These are phyloP conservation scores for Penicillium sp. DNA, from an alignment of 2,329 filamentous ascomycete genomes.

Conservation along the genomic window DNA sequence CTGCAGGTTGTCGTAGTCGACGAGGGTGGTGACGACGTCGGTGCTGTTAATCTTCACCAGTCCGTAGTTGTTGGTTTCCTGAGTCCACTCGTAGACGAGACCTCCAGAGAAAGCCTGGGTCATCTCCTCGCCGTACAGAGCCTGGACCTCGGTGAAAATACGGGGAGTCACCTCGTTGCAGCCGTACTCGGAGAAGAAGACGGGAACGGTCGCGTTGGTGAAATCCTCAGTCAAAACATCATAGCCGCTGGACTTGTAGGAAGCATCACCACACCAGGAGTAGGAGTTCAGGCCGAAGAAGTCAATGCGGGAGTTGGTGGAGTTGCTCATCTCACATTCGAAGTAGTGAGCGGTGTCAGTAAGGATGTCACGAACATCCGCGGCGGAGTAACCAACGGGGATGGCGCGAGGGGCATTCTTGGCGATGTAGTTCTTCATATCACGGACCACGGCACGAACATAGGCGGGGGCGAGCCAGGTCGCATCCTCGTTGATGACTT, in stretches of 20 bases:
- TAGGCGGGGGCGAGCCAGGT: constrained; percentile 55
- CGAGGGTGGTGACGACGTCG: constrained; percentile 56
- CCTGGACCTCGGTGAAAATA: constrained; percentile 59
- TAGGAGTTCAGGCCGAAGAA: constrained; percentile 68
- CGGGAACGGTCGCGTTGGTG: constrained; percentile 55
- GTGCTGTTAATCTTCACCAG: constrained; percentile 62
- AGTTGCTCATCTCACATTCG: constrained; percentile 52
- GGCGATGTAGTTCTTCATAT: constrained; percentile 67
- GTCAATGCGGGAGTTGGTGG: constrained; percentile 56
- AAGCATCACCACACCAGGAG: constrained; percentile 64
- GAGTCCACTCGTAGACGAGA: constrained; percentile 51
- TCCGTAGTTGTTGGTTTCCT: constrained; percentile 50
- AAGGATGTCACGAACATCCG: constrained; percentile 61
- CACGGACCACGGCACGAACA: constrained; percentile 62
- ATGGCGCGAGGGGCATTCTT: constrained; percentile 57
- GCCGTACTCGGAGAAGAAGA: constrained; percentile 68
- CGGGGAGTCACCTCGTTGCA: constrained; percentile 60
- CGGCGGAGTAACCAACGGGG: constrained; percentile 67
- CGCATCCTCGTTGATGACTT: constrained; percentile 64
- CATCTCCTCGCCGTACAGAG: constrained; percentile 61
- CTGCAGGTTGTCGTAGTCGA: constrained; percentile 72
- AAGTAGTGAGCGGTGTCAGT: constrained; percentile 61
- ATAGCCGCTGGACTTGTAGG: constrained; percentile 55
- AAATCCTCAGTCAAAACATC: constrained; percentile 59
- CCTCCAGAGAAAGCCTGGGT: constrained; percentile 58